These are phyloP conservation scores for Cladophialophora chaetospira DNA, from an alignment of 2,329 filamentous ascomycete genomes.

Conservation along the genomic window DNA sequence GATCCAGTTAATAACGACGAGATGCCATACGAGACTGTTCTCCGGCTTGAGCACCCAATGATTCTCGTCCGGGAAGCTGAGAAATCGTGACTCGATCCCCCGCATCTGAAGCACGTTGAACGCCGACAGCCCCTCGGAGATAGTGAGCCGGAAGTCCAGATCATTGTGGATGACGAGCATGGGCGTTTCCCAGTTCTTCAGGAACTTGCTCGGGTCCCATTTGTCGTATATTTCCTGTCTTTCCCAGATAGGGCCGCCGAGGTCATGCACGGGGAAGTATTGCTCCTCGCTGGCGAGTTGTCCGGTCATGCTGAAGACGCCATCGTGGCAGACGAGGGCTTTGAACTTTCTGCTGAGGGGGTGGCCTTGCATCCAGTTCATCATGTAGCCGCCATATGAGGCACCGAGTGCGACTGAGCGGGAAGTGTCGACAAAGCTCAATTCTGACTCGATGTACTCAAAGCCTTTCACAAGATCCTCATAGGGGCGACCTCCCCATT, in stretches of 20 bases:
- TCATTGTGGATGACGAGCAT: constrained; percentile 89
- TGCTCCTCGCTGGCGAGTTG: constrained; percentile 55
- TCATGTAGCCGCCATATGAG: constrained; percentile 63
- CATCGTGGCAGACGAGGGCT: constrained; percentile 58
- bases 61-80: constrained; percentile 79
- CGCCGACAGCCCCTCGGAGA: constrained; percentile 79
- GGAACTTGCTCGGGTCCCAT: constrained; percentile 60
- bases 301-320: constrained; percentile 43
- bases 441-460: constrained; percentile 52
- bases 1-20: constrained; percentile 78
- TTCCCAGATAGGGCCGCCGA: constrained; percentile 55
- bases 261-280: constrained; percentile 58
- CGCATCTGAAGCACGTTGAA: constrained; percentile 82
- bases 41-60: constrained; percentile 89
- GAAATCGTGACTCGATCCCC: constrained; percentile 72
- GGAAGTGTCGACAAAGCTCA: constrained; percentile 55
- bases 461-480: constrained; percentile 59
- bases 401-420: constrained; percentile 57
- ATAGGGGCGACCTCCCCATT: constrained; percentile 59
- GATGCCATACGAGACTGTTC: constrained; percentile 88
- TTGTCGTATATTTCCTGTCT: constrained; percentile 54
- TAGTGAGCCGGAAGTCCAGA: constrained; percentile 82
- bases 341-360: constrained; percentile 58
- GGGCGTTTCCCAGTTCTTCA: constrained; percentile 77
- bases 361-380: constrained; percentile 61